These are phyloP conservation scores for Colletotrichum costaricense DNA, from an alignment of 2,329 filamentous ascomycete species.

Conservation along the genomic window DNA sequence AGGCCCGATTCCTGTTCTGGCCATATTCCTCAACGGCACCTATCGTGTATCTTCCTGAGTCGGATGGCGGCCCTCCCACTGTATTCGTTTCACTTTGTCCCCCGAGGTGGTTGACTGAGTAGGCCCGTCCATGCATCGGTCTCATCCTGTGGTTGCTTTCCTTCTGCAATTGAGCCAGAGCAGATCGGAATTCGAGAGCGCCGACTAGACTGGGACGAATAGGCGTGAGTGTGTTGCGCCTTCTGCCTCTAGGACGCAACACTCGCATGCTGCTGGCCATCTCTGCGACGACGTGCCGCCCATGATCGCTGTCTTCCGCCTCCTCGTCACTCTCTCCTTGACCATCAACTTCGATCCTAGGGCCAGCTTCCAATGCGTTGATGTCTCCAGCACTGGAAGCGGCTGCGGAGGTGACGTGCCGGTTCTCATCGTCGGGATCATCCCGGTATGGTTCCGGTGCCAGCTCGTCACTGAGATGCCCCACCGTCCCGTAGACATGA, in stretches of 20 bases:
- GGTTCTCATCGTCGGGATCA: conserved; percentile 59
- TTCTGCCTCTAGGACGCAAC: conserved; percentile 72
- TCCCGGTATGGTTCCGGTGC: conserved; percentile 72
- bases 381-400: conserved; percentile 48
- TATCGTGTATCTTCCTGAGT: conserved; percentile 30
- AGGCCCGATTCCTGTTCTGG: conserved; percentile 52
- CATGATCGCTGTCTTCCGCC: conserved; percentile 66
- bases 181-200: conserved; percentile 91
- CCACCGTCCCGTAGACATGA: conserved; percentile 73
- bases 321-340: conserved; percentile 50
- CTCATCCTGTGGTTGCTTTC: conserved; percentile 81
- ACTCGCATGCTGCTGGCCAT: conserved; percentile 95
- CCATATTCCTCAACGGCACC: conserved; percentile 32
- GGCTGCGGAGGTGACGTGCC: conserved; percentile 36
- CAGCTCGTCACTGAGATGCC: conserved; percentile 63
- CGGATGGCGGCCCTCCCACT: conserved; percentile 20
- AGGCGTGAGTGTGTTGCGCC: conserved; percentile 81
- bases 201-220: conserved; percentile 95
- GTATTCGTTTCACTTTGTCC: conserved; percentile 30
- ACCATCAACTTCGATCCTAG: conserved; percentile 59
- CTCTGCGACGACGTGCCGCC: conserved; percentile 79
- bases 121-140: conserved; percentile 74
- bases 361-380: conserved; percentile 55
- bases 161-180: conserved; percentile 86
- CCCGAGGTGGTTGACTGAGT: conserved; percentile 45